phyloP scores from a whole-genome alignment of 352 stramenopile genomes.

The Phytophthora sansomeana region DNA sequence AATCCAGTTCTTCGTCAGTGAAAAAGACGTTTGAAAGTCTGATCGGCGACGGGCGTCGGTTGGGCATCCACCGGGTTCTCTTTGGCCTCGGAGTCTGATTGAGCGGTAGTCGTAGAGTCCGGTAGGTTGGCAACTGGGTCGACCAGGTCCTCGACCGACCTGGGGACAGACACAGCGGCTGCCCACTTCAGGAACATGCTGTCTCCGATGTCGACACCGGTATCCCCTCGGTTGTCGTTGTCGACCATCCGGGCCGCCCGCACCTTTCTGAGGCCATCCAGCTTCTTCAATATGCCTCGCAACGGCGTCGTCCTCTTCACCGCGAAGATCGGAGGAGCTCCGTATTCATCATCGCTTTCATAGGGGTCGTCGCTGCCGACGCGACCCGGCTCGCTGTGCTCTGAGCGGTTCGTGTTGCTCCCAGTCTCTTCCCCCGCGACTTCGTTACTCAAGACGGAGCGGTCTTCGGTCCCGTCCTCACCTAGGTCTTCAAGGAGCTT shows the following conservation, averaged over 20 bases:
- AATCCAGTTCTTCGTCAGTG: not conserved
- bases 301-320: not conserved
- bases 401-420: too few relatives aligned
- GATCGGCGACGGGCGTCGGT: too few relatives aligned
- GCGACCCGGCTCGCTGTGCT: not conserved
- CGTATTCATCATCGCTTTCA: not conserved
- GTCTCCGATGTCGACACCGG: not conserved
- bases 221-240: not conserved
- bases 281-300: not conserved
- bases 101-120: too few relatives aligned
- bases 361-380: not conserved
- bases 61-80: too few relatives aligned
- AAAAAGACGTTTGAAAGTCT: not conserved
- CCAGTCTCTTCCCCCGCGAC: too few relatives aligned
- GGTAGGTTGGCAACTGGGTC: too few relatives aligned
- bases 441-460: too few relatives aligned
- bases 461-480: too few relatives aligned
- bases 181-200: not conserved
- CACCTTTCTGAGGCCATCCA: not conserved
- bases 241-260: not conserved
- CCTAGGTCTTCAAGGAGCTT: too few relatives aligned
- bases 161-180: not conserved
- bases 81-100: too few relatives aligned
- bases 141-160: too few relatives aligned
- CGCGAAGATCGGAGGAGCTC: not conserved